Evolutionary conservation across 257 asterid species (phyloP).

Genomic region (Asclepias syriaca): DNA sequence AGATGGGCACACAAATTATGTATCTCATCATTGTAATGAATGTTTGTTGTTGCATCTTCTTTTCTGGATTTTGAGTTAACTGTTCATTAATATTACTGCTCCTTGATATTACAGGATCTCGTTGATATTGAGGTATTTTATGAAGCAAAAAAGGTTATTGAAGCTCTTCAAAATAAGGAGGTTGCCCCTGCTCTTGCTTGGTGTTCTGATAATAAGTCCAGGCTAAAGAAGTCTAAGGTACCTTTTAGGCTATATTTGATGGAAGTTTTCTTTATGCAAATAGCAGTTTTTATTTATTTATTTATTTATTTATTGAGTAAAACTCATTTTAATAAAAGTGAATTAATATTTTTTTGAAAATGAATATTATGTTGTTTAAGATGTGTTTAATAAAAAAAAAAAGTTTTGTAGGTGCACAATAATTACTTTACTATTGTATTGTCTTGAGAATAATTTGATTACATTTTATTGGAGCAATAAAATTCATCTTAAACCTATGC

Average conservation of each 20-base stretch:
- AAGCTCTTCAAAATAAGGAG: slow-evolving; percentile 87
- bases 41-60: not conserved
- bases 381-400: too few species aligned
- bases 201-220: slow-evolving; percentile 96
- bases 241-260: not conserved
- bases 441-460: too few species aligned
- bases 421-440: too few species aligned
- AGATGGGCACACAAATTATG: not conserved
- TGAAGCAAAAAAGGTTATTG: slow-evolving; percentile 89
- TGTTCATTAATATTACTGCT: slow-evolving; percentile 21
- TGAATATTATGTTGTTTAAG: too few species aligned
- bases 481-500: too few species aligned
- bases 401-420: too few species aligned
- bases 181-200: slow-evolving; percentile 92
- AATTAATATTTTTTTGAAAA: too few species aligned
- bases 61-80: not conserved
- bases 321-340: too few species aligned
- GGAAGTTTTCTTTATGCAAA: not conserved
- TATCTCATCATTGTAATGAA: not conserved
- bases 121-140: slow-evolving; percentile 91
- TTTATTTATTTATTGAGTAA: too few species aligned
- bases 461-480: too few species aligned
- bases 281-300: too few species aligned
- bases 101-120: slow-evolving; percentile 59
- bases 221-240: slow-evolving; percentile 94